Evolutionary conservation across 345 rosid genomes (phyloP), one percentile per base, ranked within the genome.

Genomic region (Jatropha curcas): DNA sequence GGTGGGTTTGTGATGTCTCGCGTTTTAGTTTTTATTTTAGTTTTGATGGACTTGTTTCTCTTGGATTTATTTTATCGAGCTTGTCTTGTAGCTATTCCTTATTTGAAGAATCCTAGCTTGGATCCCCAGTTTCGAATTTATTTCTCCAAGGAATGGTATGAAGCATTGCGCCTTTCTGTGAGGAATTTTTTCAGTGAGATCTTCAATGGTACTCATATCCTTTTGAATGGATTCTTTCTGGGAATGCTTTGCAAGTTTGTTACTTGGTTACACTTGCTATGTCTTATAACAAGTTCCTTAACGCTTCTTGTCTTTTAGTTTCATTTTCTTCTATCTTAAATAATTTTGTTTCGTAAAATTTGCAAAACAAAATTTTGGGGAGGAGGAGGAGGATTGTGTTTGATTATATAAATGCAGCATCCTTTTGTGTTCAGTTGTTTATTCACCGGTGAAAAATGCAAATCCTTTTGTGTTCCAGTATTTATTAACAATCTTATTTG

Each of bases 161-260:
- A 84, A 43, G 88, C 90, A 19, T 67, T 89, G 86, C 85, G 77
- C 48, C 83, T 89, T 56, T 81, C 91, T 56, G 67, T 87, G 73
- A 89, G 84, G 80, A 89, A 89, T 65, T 89, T 89, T 78, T 86
- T 89, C 81, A 86, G 86, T 22, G 89, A 81, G 86, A 67, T 87
- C 81, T 87, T 89, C 85, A 87, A 83, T 65, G 88, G 84, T 35
- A 82, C 86, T 84, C 94, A 89, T 89, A 89, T 87, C 91, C 94
- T 89, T 84, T 74, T 46, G 53, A 65, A 20, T 61, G 28, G 16
- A 48, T 25, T 51, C 34, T 46, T 64, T 22, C 24, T 20, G 4
- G 27, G 12, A 31, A 58, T 43, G 27, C 50, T 59, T 39, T 28
- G 3, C 6, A 27, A 69, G 20, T 59, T 22, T 58, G 30, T 39